Evolutionary conservation across 78 protist genomes (phyloP), one percentile per base, ranked within the genome.

Genomic region (Dictyostelium capitatum): DNA sequence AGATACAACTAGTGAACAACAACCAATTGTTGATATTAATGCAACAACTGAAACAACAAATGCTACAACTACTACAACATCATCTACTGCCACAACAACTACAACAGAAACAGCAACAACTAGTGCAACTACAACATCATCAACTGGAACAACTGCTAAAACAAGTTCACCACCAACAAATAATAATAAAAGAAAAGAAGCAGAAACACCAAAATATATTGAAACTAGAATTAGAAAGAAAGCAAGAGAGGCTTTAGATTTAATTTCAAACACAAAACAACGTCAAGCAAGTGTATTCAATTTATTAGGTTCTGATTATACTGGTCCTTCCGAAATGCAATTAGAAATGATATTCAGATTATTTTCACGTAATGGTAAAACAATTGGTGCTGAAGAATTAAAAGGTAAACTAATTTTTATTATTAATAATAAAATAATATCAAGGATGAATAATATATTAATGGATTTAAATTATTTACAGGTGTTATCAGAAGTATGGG

Each of bases 271-370:
- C 20, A 10, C 65, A 3, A 43, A 75, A 50, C 92, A 85, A 62
- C 17, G 92, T 25, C 92, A 85, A 75, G 92, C 62, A 3, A 19
- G 48, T 56, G 57, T 85, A 32, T 74, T 85, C 30, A 85, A 85
- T 75, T 70, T 85, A 15, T 65, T 85, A 54, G 92, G 92, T 20
- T 59, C 43, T 19, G 83, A 85, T 28, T 85, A 85, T 65, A 85
- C 92, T 75, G 92, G 92, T 46, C 92, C 92, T 54, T n/a, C n/a
- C n/a, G n/a, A 37, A 62, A 23, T 75, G 92, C 82, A 85, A 43
- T 62, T 85, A 20, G 79, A 75, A 30, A 85, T 85, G 92, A 75
- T 85, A 20, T 84, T 84, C 17, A 51, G 82, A 48, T 64, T 84
- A 19, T 84, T 84, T 28, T 74, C 43, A 17, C 51, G 20, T 23